Base-by-base conservation (phyloP, 345 rosid species). In the Arabis alpina region DNA sequence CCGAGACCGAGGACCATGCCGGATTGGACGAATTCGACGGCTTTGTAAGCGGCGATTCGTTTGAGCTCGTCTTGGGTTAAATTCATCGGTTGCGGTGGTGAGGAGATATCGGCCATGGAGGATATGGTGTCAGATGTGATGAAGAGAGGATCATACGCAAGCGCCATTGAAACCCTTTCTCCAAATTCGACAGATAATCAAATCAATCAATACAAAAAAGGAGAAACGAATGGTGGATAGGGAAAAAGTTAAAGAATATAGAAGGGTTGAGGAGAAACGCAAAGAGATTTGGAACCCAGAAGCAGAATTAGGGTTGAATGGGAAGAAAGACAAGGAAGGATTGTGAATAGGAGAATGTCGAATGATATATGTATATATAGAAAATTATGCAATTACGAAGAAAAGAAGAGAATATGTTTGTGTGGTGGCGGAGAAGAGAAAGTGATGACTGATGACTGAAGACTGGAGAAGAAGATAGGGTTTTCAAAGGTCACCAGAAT, bases 1-100 rank as follows among this genome's bases (percentile, higher is more conserved):
- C 97, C 99, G 30, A 94, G 90, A 32, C 95, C 99, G 13, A 91
- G 77, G 55, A 94, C 96, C 99, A 94, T 94, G n/a, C 99, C 99
- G 51, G 99, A 94, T 68, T 85, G 74, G 19, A 94, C 97, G 69
- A 77, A 91, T 58, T 91, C 97, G 4, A 91, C 99, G 28, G 99
- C 99, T 64, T 89, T 89, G 84, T 85, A 86, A 32, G 98, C 96
- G 8, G 96, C 93, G 50, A 86, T 84, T 42, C 82, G 82, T 72
- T 91, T 91, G 45, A 91, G 91, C 25, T 89, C 90, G 77, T 91
- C 96, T 55, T 88, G 95, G 66, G 91, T 80, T 44, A 85, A 75
- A 9, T 72, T 43, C 16, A 78, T 73, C 0, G 79, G 69, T 0
- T 78, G 69, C 0, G 82, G 77, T 1, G 84, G 65, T 11, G 77